phyloP scores from a whole-genome alignment of 495 filamentous ascomycete genomes.

The Collariella sp. region DNA sequence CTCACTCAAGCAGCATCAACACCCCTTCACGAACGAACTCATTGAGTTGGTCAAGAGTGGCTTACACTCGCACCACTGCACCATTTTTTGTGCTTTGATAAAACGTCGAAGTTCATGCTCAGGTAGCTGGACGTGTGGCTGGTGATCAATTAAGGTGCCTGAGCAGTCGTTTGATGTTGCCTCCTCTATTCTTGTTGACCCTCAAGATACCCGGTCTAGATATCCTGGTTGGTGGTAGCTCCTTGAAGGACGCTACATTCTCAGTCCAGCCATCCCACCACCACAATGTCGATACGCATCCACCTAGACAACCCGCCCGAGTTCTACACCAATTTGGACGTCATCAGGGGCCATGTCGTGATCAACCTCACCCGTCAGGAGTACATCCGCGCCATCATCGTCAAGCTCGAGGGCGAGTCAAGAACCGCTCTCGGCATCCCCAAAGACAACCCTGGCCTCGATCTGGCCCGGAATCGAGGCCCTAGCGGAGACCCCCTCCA shows the following conservation, averaged over 20 bases:
- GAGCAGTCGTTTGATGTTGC: too few species aligned
- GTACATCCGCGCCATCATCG: slow-evolving; percentile 66
- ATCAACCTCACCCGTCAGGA: slow-evolving; percentile 55
- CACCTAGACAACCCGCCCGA: slow-evolving; percentile 62
- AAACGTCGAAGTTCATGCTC: neutral
- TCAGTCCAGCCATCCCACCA: slow-evolving; percentile 38
- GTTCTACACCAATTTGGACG: slow-evolving; percentile 86
- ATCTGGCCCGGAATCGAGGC: slow-evolving; percentile 23
- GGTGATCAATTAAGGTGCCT: too few species aligned
- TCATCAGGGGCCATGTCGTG: slow-evolving; percentile 57
- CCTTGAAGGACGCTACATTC: too few species aligned
- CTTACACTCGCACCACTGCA: too few species aligned
- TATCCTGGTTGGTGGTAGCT: too few species aligned
- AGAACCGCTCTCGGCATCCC: slow-evolving; percentile 47
- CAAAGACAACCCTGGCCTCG: slow-evolving; percentile 11
- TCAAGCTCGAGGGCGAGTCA: slow-evolving; percentile 91
- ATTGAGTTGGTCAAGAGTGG: neutral
- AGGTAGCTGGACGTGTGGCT: too few species aligned
- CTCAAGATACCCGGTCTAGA: too few species aligned
- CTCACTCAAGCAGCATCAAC: neutral
- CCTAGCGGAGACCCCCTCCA: slow-evolving; percentile 29
- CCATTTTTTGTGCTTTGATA: neutral
- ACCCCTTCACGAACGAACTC: neutral
- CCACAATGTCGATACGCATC: slow-evolving; percentile 68
- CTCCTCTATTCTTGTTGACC: too few species aligned